Conservation (phyloP, 179 eudicot genomes). For the Drosera spatulata region DNA sequence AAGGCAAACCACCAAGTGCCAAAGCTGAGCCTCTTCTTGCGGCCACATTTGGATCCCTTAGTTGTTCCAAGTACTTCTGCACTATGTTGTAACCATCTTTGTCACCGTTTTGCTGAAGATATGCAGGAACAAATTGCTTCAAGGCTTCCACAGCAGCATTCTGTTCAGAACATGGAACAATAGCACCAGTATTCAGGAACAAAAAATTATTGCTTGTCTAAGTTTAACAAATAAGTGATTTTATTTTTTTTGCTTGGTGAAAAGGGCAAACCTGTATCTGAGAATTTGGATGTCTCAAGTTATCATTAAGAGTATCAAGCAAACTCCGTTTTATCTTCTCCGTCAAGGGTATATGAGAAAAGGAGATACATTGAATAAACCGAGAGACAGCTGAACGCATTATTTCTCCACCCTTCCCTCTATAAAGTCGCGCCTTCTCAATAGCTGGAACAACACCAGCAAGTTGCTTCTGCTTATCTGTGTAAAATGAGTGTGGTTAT, state of each 20-base stretch:
- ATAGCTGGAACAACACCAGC: conserved; percentile 89
- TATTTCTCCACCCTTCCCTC: conserved; percentile 99
- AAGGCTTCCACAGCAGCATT: conserved; percentile 80
- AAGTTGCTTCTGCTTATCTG: conserved; percentile 79
- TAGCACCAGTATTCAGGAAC: not conserved
- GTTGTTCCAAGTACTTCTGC: conserved; percentile 55
- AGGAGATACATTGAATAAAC: conserved; percentile 68
- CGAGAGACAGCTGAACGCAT: conserved; percentile 98
- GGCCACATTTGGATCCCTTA: conserved; percentile 83
- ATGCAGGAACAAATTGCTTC: conserved; percentile 59
- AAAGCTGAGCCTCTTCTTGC: conserved; percentile 96
- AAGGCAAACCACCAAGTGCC: conserved; percentile 82
- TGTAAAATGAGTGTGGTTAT: not conserved
- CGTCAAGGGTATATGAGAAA: conserved; percentile 37
- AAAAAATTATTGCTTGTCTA: no score
- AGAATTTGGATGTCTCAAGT: conserved; percentile 89
- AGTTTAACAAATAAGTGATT: no score
- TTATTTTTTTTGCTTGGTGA: not conserved
- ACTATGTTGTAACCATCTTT: conserved; percentile 43
- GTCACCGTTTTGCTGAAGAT: conserved; percentile 42
- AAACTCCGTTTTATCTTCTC: conserved; percentile 66
- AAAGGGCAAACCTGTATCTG: conserved; percentile 59
- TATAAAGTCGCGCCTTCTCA: conserved; percentile 94
- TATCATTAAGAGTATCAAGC: conserved; percentile 84
- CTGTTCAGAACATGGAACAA: conserved; percentile 28